These are phyloP conservation scores for Paecilomyces niveus DNA, from an alignment of 2,329 filamentous ascomycete genomes.

Conservation along the genomic window DNA sequence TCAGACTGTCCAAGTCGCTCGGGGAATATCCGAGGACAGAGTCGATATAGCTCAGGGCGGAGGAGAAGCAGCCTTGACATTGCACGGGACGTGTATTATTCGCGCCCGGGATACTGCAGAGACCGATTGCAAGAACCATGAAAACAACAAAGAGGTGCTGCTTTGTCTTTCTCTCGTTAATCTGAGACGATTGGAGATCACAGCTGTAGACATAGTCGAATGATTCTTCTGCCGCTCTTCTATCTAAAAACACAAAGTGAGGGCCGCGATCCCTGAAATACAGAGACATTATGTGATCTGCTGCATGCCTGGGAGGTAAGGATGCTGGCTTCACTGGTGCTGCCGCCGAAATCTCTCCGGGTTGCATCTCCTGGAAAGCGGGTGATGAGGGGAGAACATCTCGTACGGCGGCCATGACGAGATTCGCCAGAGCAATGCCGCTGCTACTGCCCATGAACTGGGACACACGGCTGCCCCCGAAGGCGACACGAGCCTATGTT, in stretches of 20 bases:
- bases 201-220: slow-evolving; percentile 19
- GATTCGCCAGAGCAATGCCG: slow-evolving; percentile 25
- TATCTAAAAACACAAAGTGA: slow-evolving; percentile 23
- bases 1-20: slow-evolving; percentile 25
- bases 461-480: slow-evolving; percentile 12
- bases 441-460: slow-evolving; percentile 26
- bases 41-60: slow-evolving; percentile 22
- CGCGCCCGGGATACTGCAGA: slow-evolving; percentile 18
- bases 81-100: slow-evolving; percentile 17
- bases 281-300: slow-evolving; percentile 24
- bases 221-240: slow-evolving; percentile 15
- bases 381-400: slow-evolving; percentile 6
- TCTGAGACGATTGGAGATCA: slow-evolving; percentile 4
- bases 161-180: slow-evolving; percentile 8
- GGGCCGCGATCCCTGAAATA: slow-evolving; percentile 29
- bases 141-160: slow-evolving; percentile 23
- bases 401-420: slow-evolving; percentile 26
- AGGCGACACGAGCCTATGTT: slow-evolving; percentile 2
- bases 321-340: slow-evolving; percentile 12
- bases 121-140: slow-evolving; percentile 27
- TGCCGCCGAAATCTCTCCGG: slow-evolving; percentile 1
- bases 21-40: slow-evolving; percentile 22
- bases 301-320: slow-evolving; percentile 25
- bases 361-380: slow-evolving; percentile 6
- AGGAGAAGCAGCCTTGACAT: slow-evolving; percentile 30